These are phyloP conservation scores for Isabelozyma heimii DNA, from an alignment of 805 yeast genomes.

Conservation along the genomic window DNA sequence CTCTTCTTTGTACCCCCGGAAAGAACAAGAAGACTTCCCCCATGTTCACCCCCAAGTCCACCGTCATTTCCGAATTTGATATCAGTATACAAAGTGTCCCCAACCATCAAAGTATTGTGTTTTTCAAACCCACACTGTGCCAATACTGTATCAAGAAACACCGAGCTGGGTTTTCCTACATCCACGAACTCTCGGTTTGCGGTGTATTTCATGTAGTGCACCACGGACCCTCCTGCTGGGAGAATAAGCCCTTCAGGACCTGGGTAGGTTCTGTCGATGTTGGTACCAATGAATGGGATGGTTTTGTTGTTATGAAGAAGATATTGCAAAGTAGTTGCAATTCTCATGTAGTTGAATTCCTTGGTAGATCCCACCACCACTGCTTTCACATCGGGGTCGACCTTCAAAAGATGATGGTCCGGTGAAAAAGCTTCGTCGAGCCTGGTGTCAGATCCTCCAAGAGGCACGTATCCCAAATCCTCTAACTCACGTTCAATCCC, in stretches of 20 bases:
- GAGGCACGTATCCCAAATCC: slow-evolving; percentile 29
- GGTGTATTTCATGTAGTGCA: slow-evolving; percentile 35
- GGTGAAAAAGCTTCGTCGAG: slow-evolving; percentile 24
- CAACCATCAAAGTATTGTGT: slow-evolving; percentile 34
- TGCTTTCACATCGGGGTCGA: slow-evolving; percentile 38
- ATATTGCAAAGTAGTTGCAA: slow-evolving; percentile 36
- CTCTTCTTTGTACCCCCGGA: slow-evolving; percentile 32
- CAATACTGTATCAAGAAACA: slow-evolving; percentile 28
- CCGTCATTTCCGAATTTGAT: slow-evolving; percentile 44
- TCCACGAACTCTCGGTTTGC: slow-evolving; percentile 28
- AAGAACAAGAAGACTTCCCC: slow-evolving; percentile 32
- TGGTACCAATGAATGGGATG: slow-evolving; percentile 38
- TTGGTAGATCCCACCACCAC: slow-evolving; percentile 41
- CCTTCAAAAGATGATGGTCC: slow-evolving; percentile 21
- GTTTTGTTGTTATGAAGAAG: slow-evolving; percentile 26
- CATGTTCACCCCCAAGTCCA: slow-evolving; percentile 24
- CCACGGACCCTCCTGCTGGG: slow-evolving; percentile 43
- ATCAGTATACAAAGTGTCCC: slow-evolving; percentile 42
- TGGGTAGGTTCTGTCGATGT: slow-evolving; percentile 41
- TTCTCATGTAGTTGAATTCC: slow-evolving; percentile 33
- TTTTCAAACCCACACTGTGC: slow-evolving; percentile 23
- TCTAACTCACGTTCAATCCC: slow-evolving; percentile 36
- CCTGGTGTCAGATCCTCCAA: slow-evolving; percentile 32
- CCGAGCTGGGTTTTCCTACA: slow-evolving; percentile 38
- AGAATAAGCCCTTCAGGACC: slow-evolving; percentile 34